phyloP scores from a whole-genome alignment of 2,329 filamentous ascomycete genomes.

The Aspergillus awamori region DNA sequence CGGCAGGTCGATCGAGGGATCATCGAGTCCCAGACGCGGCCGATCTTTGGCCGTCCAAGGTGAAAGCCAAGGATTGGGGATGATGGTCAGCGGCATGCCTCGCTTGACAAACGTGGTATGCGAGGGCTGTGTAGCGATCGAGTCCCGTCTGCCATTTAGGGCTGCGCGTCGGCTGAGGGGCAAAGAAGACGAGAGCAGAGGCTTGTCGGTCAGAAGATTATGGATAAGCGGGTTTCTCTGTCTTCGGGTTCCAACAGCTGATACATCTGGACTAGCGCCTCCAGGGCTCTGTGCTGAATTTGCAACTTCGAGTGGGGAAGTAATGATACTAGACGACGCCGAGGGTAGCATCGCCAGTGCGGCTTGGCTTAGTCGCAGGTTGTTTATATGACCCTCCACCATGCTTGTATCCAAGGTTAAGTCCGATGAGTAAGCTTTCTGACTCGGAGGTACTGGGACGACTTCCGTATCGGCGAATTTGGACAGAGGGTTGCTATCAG shows the following conservation, averaged over 20 bases:
- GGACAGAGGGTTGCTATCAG: slow-evolving; percentile 49
- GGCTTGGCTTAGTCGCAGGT: slow-evolving; percentile 71
- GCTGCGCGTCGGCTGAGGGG: slow-evolving; percentile 66
- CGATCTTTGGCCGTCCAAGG: slow-evolving; percentile 70
- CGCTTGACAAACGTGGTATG: slow-evolving; percentile 84
- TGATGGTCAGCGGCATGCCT: slow-evolving; percentile 84
- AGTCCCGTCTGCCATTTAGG: slow-evolving; percentile 33
- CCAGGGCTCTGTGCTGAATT: slow-evolving; percentile 50
- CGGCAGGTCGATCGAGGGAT: slow-evolving; percentile 79
- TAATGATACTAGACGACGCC: slow-evolving; percentile 84
- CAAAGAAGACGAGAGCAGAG: slow-evolving; percentile 86
- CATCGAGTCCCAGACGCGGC: slow-evolving; percentile 70
- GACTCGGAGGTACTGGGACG: slow-evolving; percentile 26
- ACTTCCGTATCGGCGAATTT: slow-evolving; percentile 42
- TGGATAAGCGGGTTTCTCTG: slow-evolving; percentile 87
- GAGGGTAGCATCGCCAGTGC: slow-evolving; percentile 76
- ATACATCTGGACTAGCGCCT: slow-evolving; percentile 35
- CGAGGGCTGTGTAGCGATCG: slow-evolving; percentile 44
- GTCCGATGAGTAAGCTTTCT: slow-evolving; percentile 13
- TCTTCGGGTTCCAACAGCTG: slow-evolving; percentile 59
- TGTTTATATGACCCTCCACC: slow-evolving; percentile 62
- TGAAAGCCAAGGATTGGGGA: slow-evolving; percentile 67
- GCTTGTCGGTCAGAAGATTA: slow-evolving; percentile 94
- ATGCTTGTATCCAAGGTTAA: slow-evolving; percentile 21
- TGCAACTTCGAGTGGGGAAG: slow-evolving; percentile 82